phyloP scores from a whole-genome alignment of 2,329 filamentous ascomycete genomes.

The Endoconidiophora laricicola region DNA sequence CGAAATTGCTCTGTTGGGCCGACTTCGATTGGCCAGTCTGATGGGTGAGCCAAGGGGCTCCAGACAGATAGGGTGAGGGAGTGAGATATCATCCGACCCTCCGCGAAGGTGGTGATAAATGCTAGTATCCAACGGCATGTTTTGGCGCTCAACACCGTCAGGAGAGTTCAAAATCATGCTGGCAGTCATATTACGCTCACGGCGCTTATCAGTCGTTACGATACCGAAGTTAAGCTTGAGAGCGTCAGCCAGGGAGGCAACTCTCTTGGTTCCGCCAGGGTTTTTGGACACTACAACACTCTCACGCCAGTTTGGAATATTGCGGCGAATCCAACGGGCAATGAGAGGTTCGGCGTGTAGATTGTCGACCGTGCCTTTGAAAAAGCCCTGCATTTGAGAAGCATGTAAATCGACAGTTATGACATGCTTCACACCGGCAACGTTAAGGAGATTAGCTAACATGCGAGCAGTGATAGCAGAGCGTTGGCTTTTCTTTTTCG shows the following conservation, averaged over 20 bases:
- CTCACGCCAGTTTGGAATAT: conserved; percentile 74
- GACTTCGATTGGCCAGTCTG: neutral
- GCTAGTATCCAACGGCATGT: conserved; percentile 21
- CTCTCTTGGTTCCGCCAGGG: conserved; percentile 87
- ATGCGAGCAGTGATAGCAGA: conserved; percentile 94
- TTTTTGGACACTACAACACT: conserved; percentile 98
- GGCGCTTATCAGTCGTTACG: conserved; percentile 67
- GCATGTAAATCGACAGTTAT: conserved; percentile 94
- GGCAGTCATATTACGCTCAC: conserved; percentile 44
- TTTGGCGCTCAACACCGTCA: conserved; percentile 38
- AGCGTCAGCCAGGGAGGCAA: conserved; percentile 88
- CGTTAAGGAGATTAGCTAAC: conserved; percentile 83
- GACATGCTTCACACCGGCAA: conserved; percentile 92
- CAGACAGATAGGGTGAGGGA: neutral
- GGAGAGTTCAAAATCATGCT: conserved; percentile 62
- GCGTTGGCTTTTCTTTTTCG: conserved; percentile 95
- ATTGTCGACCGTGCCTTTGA: conserved; percentile 94
- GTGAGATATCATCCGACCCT: conserved; percentile 7
- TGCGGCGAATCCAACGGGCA: conserved; percentile 83
- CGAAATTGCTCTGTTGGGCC: conserved; percentile 1
- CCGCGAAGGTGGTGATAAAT: conserved; percentile 13
- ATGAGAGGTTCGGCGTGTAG: conserved; percentile 90
- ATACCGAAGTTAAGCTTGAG: conserved; percentile 96
- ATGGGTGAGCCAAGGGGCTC: conserved; percentile 12
- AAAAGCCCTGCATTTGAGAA: conserved; percentile 99